Conservation (phyloP, 2,329 filamentous ascomycete species). For the Iodosphaeria phyllophila region DNA sequence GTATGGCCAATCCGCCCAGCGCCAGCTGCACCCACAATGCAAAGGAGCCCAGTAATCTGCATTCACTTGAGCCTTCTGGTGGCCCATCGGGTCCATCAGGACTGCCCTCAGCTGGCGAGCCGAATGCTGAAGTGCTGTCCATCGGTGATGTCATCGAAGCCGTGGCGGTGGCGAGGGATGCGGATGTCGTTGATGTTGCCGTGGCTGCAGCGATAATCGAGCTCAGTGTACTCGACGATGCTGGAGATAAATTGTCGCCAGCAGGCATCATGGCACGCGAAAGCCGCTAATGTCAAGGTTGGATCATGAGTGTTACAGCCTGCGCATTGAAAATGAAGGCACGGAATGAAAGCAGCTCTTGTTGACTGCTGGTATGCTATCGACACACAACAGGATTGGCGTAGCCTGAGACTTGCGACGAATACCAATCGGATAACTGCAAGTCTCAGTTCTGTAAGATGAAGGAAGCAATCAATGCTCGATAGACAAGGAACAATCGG, state of each 20-base stretch:
- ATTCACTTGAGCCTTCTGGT: conserved; percentile 49
- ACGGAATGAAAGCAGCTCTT: too few relatives aligned
- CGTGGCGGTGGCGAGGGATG: conserved; percentile 7
- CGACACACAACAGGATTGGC: too few relatives aligned
- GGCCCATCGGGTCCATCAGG: conserved; percentile 12
- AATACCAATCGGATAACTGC: too few relatives aligned
- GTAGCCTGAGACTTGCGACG: too few relatives aligned
- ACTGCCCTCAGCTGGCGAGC: conserved; percentile 1
- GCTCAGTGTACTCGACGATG: conserved; percentile 6
- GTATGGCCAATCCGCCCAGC: conserved; percentile 63
- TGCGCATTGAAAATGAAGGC: too few relatives aligned
- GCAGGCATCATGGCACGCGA: background rate
- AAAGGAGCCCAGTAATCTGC: conserved; percentile 74
- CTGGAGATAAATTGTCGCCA: too few relatives aligned
- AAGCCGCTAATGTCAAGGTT: background rate
- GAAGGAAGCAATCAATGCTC: too few relatives aligned
- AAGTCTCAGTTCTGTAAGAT: too few relatives aligned
- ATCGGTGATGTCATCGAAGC: conserved; percentile 8
- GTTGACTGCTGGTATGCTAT: too few relatives aligned
- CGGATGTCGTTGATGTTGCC: too few relatives aligned
- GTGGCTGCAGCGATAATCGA: conserved; percentile 4
- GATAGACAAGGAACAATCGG: too few relatives aligned
- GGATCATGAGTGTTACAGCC: too few relatives aligned
- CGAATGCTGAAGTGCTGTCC: conserved; percentile 3
- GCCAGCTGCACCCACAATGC: conserved; percentile 79